These are phyloP conservation scores for Penicillium arizonense DNA, from an alignment of 495 filamentous ascomycete genomes.

Conservation along the genomic window DNA sequence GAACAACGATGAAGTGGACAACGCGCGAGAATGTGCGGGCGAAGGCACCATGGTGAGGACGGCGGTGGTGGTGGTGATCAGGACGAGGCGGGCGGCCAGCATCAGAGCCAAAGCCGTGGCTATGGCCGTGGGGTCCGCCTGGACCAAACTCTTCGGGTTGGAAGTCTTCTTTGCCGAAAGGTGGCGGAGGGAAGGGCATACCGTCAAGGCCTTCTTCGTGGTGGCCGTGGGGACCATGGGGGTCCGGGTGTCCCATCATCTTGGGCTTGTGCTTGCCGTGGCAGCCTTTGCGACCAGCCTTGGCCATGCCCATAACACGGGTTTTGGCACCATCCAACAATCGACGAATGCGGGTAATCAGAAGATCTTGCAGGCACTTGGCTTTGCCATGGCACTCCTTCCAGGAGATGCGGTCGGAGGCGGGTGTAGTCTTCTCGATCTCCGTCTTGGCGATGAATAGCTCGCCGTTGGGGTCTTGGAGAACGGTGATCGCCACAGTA, in stretches of 20 bases:
- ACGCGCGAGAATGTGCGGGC: conserved; percentile 43
- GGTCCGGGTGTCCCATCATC: conserved; percentile 10
- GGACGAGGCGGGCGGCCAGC: conserved; percentile 29
- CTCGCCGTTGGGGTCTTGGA: conserved; percentile 35
- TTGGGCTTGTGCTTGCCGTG: conserved; percentile 24
- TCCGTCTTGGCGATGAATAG: conserved; percentile 38
- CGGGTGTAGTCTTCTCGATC: conserved; percentile 35
- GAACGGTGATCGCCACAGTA: conserved; percentile 42
- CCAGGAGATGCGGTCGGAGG: conserved; percentile 36
- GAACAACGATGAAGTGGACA: conserved; percentile 50
- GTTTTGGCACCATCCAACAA: conserved; percentile 39
- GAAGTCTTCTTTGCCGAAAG: conserved; percentile 2
- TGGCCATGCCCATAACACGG: conserved; percentile 35
- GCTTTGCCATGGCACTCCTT: conserved; percentile 40
- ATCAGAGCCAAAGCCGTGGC: conserved; percentile 10
- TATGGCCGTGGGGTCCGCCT: conserved; percentile 8
- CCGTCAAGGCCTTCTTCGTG: conserved; percentile 11
- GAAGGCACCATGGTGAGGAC: conserved; percentile 36
- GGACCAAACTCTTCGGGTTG: conserved; percentile 13
- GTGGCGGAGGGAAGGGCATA: conserved; percentile 8
- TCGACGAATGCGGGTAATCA: conserved; percentile 37
- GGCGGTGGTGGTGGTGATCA: conserved; percentile 18
- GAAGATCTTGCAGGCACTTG: conserved; percentile 39
- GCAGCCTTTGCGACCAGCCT: conserved; percentile 30
- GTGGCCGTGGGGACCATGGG: conserved; percentile 12